Evolutionary conservation across 768 basidiomycete genomes (phyloP), one percentile per base, ranked within the genome.

Genomic region (Panaeolus papilionaceus): DNA sequence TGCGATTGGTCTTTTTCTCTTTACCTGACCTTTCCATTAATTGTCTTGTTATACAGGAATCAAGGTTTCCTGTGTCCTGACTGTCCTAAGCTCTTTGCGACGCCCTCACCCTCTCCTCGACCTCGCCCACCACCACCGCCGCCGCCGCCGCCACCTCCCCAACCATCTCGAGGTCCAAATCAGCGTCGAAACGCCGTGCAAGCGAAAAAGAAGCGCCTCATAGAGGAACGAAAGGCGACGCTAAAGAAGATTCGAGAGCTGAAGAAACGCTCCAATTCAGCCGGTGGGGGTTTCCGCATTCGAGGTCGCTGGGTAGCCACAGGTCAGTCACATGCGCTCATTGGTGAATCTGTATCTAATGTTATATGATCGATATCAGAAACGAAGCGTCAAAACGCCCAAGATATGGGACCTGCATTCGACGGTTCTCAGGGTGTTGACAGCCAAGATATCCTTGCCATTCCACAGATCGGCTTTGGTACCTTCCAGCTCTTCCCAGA

Each of bases 401-500:
- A 79, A 62, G 75, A 73, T 49, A 69, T 84, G 39, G 87, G 88
- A 33, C 72, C 89, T 26, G 79, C 80, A 33, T 88, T 86, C 67
- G 86, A 92, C 72, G 90, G 91, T 0, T 82, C 87, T n/a, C 79
- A 80, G 39, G 89, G 89, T 39, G 88, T 91, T 20, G 90, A 92
- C 73, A 86, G 84, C 65, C 85, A 89, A 70, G 90, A 91, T 68
- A 88, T 92, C 63, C 68, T 82, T 65, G 85, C 77, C 68, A 88
- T 88, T 66, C 86, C 86, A 0, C 45, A 84, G 11, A 86, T 92
- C 68, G 85, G 83, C 6, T 90, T 89, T 70, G 78, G 82, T 38
- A 81, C 86, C 18, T 89, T 89, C 82, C 88, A 86, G 66, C 70
- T 90, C 28, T 91, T 91, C 83, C 90, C 91, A 20, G 89, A 92